These are phyloP conservation scores for Debaryomyces coudertii DNA, from an alignment of 1,139 yeast genomes.

Conservation along the genomic window DNA sequence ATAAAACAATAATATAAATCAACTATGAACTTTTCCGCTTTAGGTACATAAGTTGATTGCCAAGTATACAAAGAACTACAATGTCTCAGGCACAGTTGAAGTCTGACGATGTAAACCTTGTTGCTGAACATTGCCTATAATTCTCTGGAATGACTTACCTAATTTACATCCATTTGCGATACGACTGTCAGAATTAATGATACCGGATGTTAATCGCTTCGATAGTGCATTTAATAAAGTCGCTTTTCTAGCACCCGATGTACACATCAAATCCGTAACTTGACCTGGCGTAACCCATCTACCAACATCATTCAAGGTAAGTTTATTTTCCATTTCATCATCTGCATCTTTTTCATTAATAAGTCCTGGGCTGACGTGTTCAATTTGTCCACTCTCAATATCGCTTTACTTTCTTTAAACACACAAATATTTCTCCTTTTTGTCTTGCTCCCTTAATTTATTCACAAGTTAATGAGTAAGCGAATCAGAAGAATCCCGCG, in stretches of 20 bases:
- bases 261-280: slow-evolving; percentile 64
- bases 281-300: slow-evolving; percentile 78
- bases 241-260: slow-evolving; percentile 90
- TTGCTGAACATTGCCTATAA: slow-evolving; percentile 84
- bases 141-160: slow-evolving; percentile 74
- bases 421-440: slow-evolving; percentile 80
- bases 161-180: slow-evolving; percentile 71
- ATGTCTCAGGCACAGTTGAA: slow-evolving; percentile 81
- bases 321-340: slow-evolving; percentile 18
- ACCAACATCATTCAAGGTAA: slow-evolving; percentile 67
- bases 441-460: slow-evolving; percentile 73
- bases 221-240: slow-evolving; percentile 73
- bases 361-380: too few relatives aligned
- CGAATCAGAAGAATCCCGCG: slow-evolving; percentile 53
- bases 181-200: slow-evolving; percentile 68
- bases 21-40: slow-evolving; percentile 67
- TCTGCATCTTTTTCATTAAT: slow-evolving; percentile 11
- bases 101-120: slow-evolving; percentile 75
- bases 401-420: slow-evolving; percentile 53
- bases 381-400: too few relatives aligned
- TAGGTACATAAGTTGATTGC: slow-evolving; percentile 59
- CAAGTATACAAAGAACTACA: slow-evolving; percentile 68
- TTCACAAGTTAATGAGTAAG: slow-evolving; percentile 64
- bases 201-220: slow-evolving; percentile 77
- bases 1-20: slow-evolving; percentile 65